Evolutionary conservation across 208 protist species (phyloP), one percentile per base, ranked within the genome.

Genomic region (Wallacemonas sp.): DNA sequence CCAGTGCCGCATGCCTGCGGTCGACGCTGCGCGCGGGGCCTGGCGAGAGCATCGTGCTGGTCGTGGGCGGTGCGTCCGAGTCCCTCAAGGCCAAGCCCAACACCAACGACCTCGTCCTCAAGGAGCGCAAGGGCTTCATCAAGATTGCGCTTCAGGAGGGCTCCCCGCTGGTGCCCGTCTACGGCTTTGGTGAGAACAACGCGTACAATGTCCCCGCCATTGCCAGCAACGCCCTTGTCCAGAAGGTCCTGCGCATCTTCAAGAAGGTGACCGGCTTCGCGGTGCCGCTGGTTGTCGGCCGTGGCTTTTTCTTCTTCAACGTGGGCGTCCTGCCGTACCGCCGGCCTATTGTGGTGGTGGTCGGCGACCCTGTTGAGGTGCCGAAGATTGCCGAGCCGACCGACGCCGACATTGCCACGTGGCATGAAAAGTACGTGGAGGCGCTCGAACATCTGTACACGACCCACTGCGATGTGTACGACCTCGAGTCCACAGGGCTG

Each of bases 151-250:
- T 97, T 22, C 78, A 95, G 61, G 79, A 87, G 62, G 91, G 91
- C 26, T 66, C 69, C 1, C 71, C 80, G 11, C 78, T 97, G 1
- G 91, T 97, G 45, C 91, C 91, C 0, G 83, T 90, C 22, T 95
- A 94, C 74, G 86, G 68, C 49, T 95, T 97, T 65, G 91, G 91
- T 2, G 91, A 97, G 61, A 97, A 89, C 65, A 87, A 93, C 76
- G 84, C 88, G 16, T 97, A 93, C 74, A 57, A 77, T 20, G 72
- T 87, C 28, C 57, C 72, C 42, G 42, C 71, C 23, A 39, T 86
- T 16, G 79, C 79, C 1, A 36, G 44, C 10, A 73, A 75, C 20
- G 62, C 57, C 20, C 65, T 29, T 46, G 74, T 90, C 38, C 65
- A 73, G 69, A 48, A 59, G 25, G 14, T 79, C 4, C 36, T 78